Conservation (phyloP, 2,329 filamentous ascomycete genomes). For the Talaromyces sp. region DNA sequence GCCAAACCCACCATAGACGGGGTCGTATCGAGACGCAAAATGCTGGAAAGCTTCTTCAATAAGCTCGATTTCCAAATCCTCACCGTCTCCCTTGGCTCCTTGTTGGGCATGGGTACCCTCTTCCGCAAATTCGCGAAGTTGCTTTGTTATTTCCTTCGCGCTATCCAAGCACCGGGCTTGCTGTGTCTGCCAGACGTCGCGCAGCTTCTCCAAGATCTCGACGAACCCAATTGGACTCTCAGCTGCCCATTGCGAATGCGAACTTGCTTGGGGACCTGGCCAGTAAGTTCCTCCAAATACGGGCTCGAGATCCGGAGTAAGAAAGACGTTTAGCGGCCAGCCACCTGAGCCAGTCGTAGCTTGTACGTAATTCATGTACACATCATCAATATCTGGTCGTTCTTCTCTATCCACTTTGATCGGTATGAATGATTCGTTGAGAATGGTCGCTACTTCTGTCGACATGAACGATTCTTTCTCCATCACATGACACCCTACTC, state of each 20-base stretch:
- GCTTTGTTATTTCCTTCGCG: slow-evolving; percentile 74
- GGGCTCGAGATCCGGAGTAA: slow-evolving; percentile 87
- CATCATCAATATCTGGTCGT: slow-evolving; percentile 86
- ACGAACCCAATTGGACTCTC: slow-evolving; percentile 73
- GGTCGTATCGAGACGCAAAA: slow-evolving; percentile 77
- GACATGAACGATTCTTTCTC: slow-evolving; percentile 88
- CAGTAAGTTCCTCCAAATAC: slow-evolving; percentile 97
- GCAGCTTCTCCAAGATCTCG: slow-evolving; percentile 75
- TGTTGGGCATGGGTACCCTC: slow-evolving; percentile 65
- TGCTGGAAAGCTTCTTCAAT: slow-evolving; percentile 84
- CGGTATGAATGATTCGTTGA: slow-evolving; percentile 86
- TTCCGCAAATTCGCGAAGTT: slow-evolving; percentile 81
- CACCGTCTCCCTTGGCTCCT: slow-evolving; percentile 50
- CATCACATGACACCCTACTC: slow-evolving; percentile 79
- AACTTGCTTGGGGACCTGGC: slow-evolving; percentile 69
- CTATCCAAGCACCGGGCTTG: slow-evolving; percentile 78
- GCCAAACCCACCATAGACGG: slow-evolving; percentile 74
- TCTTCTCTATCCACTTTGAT: slow-evolving; percentile 93
- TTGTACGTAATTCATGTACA: slow-evolving; percentile 98
- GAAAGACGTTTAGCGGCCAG: slow-evolving; percentile 95
- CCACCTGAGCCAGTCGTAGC: slow-evolving; percentile 86
- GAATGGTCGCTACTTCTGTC: slow-evolving; percentile 69
- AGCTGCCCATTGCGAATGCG: slow-evolving; percentile 36
- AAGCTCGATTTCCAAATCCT: slow-evolving; percentile 81
- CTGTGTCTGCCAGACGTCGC: slow-evolving; percentile 74